phyloP scores from a whole-genome alignment of 2,329 filamentous ascomycete species.

The Aspergillus pseudoviridinutans region DNA sequence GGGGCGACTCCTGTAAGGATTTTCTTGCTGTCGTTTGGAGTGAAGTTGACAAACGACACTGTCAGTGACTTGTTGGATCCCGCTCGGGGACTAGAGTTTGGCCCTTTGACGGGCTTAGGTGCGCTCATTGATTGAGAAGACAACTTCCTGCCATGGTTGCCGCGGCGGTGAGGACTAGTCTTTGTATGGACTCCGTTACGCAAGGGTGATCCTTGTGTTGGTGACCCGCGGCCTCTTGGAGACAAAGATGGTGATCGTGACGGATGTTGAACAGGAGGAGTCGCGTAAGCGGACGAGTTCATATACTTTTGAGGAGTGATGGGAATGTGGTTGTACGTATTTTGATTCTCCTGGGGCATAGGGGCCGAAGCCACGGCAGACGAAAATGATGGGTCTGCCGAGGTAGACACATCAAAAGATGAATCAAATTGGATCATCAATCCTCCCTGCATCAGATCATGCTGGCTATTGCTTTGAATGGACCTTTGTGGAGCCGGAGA shows the following conservation, averaged over 20 bases:
- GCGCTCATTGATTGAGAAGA: slow-evolving; percentile 33
- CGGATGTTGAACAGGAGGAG: slow-evolving; percentile 22
- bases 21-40: slow-evolving; percentile 69
- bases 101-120: slow-evolving; percentile 29
- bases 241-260: slow-evolving; percentile 39
- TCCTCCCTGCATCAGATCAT: slow-evolving; percentile 35
- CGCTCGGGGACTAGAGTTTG: slow-evolving; percentile 27
- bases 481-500: slow-evolving; percentile 33
- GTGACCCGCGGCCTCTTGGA: slow-evolving; percentile 29
- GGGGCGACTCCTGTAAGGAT: slow-evolving; percentile 89
- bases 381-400: slow-evolving; percentile 26
- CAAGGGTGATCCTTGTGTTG: slow-evolving; percentile 23
- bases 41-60: slow-evolving; percentile 82
- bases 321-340: slow-evolving; percentile 14
- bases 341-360: slow-evolving; percentile 11
- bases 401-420: slow-evolving; percentile 30
- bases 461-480: slow-evolving; percentile 26
- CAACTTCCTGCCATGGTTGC: slow-evolving; percentile 36
- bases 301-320: slow-evolving; percentile 22
- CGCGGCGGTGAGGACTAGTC: slow-evolving; percentile 30
- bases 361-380: slow-evolving; percentile 19
- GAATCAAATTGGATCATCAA: slow-evolving; percentile 39
- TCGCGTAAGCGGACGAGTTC: slow-evolving; percentile 25
- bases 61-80: slow-evolving; percentile 41
- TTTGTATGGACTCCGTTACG: slow-evolving; percentile 25